Evolutionary conservation across 2,329 filamentous ascomycete species (phyloP).

Genomic region (Ascochyta clinopodiicola): DNA sequence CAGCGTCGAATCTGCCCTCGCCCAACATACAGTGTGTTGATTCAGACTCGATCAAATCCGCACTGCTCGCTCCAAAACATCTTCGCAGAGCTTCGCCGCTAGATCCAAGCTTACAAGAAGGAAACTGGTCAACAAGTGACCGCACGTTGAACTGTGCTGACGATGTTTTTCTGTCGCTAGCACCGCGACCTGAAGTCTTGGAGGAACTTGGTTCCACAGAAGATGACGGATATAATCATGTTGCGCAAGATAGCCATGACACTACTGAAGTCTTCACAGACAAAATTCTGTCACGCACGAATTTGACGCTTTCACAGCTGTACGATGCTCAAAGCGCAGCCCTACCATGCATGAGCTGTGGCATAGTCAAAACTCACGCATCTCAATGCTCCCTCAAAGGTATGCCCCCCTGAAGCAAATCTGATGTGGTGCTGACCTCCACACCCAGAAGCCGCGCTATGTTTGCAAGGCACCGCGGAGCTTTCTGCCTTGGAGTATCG

Average conservation of each 20-base stretch:
- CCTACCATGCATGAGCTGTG: conserved; percentile 39
- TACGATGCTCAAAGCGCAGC: background rate
- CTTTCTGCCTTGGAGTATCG: conserved; percentile 22
- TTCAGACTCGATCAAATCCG: background rate
- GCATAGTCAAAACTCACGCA: background rate
- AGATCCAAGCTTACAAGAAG: background rate
- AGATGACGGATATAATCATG: background rate
- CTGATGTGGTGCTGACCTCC: background rate
- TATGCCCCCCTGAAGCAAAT: background rate
- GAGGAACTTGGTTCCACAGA: background rate
- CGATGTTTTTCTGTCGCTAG: background rate
- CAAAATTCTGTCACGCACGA: background rate
- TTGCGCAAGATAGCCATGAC: background rate
- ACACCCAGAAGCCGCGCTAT: background rate
- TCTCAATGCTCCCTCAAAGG: conserved; percentile 1
- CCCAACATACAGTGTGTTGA: background rate
- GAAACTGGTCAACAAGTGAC: background rate
- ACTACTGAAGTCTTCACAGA: background rate
- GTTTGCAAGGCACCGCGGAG: conserved; percentile 11
- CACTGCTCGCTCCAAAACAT: background rate
- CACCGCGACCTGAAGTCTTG: background rate
- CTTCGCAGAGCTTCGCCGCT: background rate
- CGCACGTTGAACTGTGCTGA: background rate
- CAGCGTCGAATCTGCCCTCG: background rate
- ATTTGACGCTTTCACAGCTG: background rate